Evolutionary conservation across 139 green algal species (phyloP).

Genomic region (Deuterostichococcus epilithicus): DNA sequence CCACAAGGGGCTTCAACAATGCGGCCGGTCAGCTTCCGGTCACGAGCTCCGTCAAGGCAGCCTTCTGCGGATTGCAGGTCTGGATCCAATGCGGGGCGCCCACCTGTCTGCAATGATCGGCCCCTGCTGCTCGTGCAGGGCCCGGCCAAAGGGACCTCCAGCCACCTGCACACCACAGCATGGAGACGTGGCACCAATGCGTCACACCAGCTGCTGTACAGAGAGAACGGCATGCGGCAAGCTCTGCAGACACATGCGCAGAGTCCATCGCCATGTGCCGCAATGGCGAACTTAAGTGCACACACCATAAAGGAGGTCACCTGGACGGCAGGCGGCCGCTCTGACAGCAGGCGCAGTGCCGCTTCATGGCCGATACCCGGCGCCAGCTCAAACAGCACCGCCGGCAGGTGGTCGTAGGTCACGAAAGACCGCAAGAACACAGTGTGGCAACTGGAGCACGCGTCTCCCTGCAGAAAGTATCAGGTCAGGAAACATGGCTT

Average conservation of each 20-base stretch:
- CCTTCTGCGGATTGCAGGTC: too few relatives aligned
- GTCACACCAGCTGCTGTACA: neutral
- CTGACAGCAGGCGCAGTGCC: constrained; percentile 29
- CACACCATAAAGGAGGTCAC: neutral
- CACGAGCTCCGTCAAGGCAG: too few relatives aligned
- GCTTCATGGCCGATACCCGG: constrained; percentile 44
- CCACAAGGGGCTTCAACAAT: neutral
- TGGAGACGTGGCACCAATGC: neutral
- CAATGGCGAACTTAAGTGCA: neutral
- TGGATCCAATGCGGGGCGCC: too few relatives aligned
- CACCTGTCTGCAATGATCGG: too few relatives aligned
- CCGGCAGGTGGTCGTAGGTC: constrained; percentile 79
- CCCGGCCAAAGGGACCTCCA: too few relatives aligned
- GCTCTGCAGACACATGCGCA: neutral
- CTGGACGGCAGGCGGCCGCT: constrained; percentile 30
- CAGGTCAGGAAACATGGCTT: too few relatives aligned
- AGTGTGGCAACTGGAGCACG: constrained; percentile 60
- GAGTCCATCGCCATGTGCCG: too few relatives aligned
- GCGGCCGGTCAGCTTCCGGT: too few relatives aligned
- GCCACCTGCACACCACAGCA: neutral
- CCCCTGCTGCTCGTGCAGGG: too few relatives aligned
- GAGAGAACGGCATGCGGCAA: neutral
- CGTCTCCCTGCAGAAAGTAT: constrained; percentile 48
- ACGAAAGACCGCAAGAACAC: constrained; percentile 71
- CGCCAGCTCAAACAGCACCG: constrained; percentile 75